Evolutionary conservation across 371 early-diverging fungal genomes (phyloP).

Genomic region (Mucor plumbeus): DNA sequence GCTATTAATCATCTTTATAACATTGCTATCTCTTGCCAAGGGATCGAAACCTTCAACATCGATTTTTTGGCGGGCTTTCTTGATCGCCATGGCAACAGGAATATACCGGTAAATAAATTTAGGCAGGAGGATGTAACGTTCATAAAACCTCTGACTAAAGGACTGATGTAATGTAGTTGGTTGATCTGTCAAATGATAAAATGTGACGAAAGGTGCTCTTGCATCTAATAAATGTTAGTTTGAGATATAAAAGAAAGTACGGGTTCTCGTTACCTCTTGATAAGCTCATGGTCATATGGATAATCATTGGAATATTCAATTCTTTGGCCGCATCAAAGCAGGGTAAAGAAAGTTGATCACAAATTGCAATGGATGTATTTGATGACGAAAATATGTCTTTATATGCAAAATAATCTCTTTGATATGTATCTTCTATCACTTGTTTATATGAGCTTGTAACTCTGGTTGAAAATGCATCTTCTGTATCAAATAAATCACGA

Average conservation of each 20-base stretch:
- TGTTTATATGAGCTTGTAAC: constrained; percentile 7
- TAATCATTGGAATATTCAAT: constrained; percentile 21
- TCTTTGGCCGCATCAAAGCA: constrained; percentile 30
- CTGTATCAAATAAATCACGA: constrained; percentile 20
- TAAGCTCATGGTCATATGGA: constrained; percentile 26
- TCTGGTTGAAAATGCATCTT: constrained; percentile 1
- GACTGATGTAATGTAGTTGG: constrained; percentile 21
- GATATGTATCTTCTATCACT: constrained; percentile 6
- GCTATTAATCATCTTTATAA: constrained; percentile 37
- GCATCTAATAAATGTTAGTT: constrained; percentile 9
- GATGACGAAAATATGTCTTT: constrained; percentile 2
- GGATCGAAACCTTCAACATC: constrained; percentile 16
- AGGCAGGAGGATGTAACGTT: constrained; percentile 18
- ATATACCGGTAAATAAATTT: constrained; percentile 11
- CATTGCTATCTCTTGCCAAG: constrained; percentile 13
- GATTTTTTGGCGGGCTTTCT: constrained; percentile 9
- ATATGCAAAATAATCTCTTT: constrained; percentile 12
- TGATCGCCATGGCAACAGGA: constrained; percentile 12
- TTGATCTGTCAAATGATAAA: constrained; percentile 1
- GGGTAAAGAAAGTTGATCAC: constrained; percentile 28
- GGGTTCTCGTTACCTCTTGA: constrained; percentile 9
- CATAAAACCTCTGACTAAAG: constrained; percentile 17
- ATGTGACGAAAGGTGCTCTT: constrained; percentile 21
- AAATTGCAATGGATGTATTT: constrained; percentile 24
- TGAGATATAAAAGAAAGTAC: neutral